Conservation (phyloP, 371 early-diverging fungal species). For the Syncephalastrum sp. region DNA sequence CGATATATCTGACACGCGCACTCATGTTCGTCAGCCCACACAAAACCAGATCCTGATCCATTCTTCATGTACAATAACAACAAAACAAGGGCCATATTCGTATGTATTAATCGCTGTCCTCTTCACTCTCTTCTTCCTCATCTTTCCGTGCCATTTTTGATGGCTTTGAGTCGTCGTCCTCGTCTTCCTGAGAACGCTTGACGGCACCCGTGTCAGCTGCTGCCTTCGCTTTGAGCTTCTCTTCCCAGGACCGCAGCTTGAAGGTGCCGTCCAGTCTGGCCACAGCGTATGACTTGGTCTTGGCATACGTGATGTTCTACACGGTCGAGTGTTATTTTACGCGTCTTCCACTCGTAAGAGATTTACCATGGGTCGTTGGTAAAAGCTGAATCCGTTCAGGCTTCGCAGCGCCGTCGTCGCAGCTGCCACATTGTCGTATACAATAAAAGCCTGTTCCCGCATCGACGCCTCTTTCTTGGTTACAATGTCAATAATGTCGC, state of each 20-base stretch:
- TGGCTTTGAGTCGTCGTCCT: constrained; percentile 16
- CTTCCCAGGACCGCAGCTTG: constrained; percentile 26
- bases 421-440: constrained; percentile 73
- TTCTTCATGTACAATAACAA: too few relatives aligned
- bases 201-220: constrained; percentile 7
- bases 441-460: constrained; percentile 97
- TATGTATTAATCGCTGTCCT: constrained; percentile 11
- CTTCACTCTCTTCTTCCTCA: constrained; percentile 23
- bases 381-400: constrained; percentile 77
- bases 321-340: background rate
- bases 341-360: background rate
- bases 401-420: constrained; percentile 77
- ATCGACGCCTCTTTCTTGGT: constrained; percentile 73
- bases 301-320: constrained; percentile 78
- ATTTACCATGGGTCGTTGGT: constrained; percentile 74
- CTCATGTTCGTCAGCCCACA: too few relatives aligned
- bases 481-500: constrained; percentile 86
- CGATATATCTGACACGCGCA: too few relatives aligned
- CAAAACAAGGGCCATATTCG: too few relatives aligned
- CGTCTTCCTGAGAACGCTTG: constrained; percentile 24
- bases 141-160: constrained; percentile 26
- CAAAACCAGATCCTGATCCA: too few relatives aligned
- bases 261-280: constrained; percentile 71
- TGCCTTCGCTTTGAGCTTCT: constrained; percentile 13
- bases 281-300: constrained; percentile 75